phyloP scores from a whole-genome alignment of 495 filamentous ascomycete genomes.

The Copromyces sp. region DNA sequence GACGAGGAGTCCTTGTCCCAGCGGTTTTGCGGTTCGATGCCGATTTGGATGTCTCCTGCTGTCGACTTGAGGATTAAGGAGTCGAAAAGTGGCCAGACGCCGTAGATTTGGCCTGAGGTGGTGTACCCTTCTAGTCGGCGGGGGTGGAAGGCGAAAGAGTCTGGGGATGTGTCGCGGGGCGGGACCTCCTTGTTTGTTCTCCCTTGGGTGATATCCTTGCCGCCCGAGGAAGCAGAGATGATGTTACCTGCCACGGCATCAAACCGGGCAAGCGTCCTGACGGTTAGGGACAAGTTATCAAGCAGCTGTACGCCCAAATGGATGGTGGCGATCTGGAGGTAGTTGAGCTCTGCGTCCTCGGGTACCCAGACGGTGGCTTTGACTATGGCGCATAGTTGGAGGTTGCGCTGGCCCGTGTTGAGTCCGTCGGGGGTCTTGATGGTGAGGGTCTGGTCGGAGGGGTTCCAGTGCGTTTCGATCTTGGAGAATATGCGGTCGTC shows the following conservation, averaged over 20 bases:
- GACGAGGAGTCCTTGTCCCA: constrained; percentile 7
- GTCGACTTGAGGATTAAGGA: constrained; percentile 26
- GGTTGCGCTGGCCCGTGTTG: constrained; percentile 11
- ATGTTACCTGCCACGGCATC: constrained; percentile 22
- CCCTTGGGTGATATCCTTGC: not conserved
- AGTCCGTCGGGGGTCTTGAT: constrained; percentile 24
- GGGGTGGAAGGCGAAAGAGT: constrained; percentile 23
- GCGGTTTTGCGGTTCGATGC: constrained; percentile 25
- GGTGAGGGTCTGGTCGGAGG: constrained; percentile 17
- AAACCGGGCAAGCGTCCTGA: constrained; percentile 15
- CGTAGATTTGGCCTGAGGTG: constrained; percentile 26
- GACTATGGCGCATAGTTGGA: constrained; percentile 29
- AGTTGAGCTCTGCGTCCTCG: constrained; percentile 15
- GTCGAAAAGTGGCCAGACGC: constrained; percentile 35
- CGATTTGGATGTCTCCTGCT: constrained; percentile 27
- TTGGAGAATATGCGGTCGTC: constrained; percentile 19
- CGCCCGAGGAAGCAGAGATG: constrained; percentile 6
- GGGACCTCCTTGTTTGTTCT: constrained; percentile 2
- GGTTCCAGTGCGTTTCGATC: constrained; percentile 20
- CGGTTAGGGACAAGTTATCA: constrained; percentile 26
- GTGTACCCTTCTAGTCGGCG: constrained; percentile 24
- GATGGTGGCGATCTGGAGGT: constrained; percentile 16
- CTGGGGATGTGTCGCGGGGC: constrained; percentile 12
- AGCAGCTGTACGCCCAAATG: constrained; percentile 31
- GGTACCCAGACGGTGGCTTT: constrained; percentile 35